A percentile compares a stretch with the other conserved stretches of the same genome.
phyloP scores from a whole-genome alignment of 768 basidiomycete species.

The Boletus sp. region DNA sequence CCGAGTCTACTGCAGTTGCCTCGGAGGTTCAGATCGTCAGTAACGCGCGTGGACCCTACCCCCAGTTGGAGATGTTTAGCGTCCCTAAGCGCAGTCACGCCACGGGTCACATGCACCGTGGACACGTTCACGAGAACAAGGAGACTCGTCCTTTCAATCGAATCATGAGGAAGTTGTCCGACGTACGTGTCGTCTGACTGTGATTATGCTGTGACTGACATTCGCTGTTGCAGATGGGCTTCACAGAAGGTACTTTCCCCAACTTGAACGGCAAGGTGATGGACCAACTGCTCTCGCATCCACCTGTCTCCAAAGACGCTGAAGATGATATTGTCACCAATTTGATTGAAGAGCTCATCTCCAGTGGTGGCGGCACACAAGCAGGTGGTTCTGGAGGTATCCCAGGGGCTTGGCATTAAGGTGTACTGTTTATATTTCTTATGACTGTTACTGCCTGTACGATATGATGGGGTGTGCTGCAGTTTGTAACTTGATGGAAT shows the following conservation, averaged over 20 bases:
- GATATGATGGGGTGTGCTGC: slow-evolving; percentile 1
- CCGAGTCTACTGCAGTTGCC: slow-evolving; percentile 13
- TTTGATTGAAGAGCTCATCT: slow-evolving; percentile 57
- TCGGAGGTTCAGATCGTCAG: slow-evolving; percentile 52
- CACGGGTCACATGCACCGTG: slow-evolving; percentile 24
- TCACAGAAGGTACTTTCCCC: slow-evolving; percentile 57
- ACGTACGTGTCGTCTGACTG: slow-evolving; percentile 44
- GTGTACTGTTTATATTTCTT: not conserved
- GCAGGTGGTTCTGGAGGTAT: slow-evolving; percentile 36
- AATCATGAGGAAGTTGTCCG: slow-evolving; percentile 58
- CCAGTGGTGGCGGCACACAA: slow-evolving; percentile 39
- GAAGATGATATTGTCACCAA: slow-evolving; percentile 69
- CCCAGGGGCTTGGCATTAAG: slow-evolving; percentile 49
- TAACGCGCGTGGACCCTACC: slow-evolving; percentile 58
- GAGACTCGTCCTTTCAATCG: slow-evolving; percentile 44
- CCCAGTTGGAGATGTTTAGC: slow-evolving; percentile 62
- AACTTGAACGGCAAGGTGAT: slow-evolving; percentile 49
- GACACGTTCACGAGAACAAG: slow-evolving; percentile 18
- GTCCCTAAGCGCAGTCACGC: slow-evolving; percentile 46
- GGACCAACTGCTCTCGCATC: slow-evolving; percentile 44
- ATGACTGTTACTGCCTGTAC: slow-evolving; percentile 14
- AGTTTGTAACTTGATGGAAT: not conserved
- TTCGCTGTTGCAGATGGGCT: slow-evolving; percentile 62
- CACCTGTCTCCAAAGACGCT: slow-evolving; percentile 46
- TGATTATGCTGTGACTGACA: slow-evolving; percentile 9